Percentiles rank a stretch among this genome's conserved stretches.
These are phyloP conservation scores for Russula sp. DNA, from an alignment of 768 basidiomycete species.

Conservation along the genomic window DNA sequence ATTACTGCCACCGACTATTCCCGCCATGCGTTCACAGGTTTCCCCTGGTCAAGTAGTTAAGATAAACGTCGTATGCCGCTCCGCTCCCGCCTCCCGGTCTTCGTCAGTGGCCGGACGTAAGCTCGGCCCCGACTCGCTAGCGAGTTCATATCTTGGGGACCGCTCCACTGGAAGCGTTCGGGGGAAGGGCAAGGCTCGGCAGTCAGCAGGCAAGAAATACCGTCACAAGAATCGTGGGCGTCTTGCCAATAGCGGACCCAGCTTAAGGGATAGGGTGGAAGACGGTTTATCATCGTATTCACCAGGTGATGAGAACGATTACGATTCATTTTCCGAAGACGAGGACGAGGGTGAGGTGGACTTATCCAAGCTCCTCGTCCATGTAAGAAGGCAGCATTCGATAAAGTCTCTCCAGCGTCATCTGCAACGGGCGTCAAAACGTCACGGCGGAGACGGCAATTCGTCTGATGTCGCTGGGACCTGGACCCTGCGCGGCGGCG, in stretches of 20 bases:
- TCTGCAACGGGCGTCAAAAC: conserved; percentile 38
- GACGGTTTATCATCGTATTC: conserved; percentile 51
- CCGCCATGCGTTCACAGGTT: conserved; percentile 32
- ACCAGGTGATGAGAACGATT: conserved; percentile 30
- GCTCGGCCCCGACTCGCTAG: conserved; percentile 18
- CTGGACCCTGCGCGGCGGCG: conserved; percentile 5
- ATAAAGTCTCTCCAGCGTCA: conserved; percentile 70
- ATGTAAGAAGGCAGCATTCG: conserved; percentile 68
- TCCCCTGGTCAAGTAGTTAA: conserved; percentile 45
- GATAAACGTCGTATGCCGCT: conserved; percentile 62
- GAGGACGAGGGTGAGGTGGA: conserved; percentile 58
- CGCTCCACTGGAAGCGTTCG: conserved; percentile 29
- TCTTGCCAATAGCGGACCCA: conserved; percentile 34
- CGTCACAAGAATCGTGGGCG: conserved; percentile 34
- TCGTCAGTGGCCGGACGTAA: conserved; percentile 42
- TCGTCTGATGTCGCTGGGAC: background rate
- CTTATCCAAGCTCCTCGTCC: conserved; percentile 64
- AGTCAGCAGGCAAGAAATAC: conserved; percentile 18
- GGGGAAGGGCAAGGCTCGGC: conserved; percentile 34
- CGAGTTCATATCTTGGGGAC: conserved; percentile 9
- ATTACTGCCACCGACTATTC: conserved; percentile 25
- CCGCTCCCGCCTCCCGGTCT: conserved; percentile 64
- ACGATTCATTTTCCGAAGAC: conserved; percentile 37
- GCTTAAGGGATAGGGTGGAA: conserved; percentile 46
- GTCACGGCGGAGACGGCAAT: background rate